Evolutionary conservation across 169 alveolate species (phyloP).

Genomic region (Plasmodium sp.): DNA sequence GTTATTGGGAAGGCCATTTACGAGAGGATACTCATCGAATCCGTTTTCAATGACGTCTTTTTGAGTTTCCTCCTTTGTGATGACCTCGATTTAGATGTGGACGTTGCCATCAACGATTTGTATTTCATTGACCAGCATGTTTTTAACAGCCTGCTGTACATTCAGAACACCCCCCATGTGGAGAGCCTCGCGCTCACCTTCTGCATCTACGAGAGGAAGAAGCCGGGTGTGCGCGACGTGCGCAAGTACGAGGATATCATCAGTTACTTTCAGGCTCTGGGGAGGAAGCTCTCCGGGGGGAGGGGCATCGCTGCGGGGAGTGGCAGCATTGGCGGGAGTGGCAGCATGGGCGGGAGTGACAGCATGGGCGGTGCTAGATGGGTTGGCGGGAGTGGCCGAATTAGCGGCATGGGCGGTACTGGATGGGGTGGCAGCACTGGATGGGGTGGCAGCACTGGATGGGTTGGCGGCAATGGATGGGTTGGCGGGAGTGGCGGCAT

Average conservation of each 20-base stretch:
- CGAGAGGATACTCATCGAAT: conserved; percentile 93
- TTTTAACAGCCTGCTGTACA: conserved; percentile 75
- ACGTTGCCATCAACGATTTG: conserved; percentile 86
- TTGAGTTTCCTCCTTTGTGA: conserved; percentile 88
- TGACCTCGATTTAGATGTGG: conserved; percentile 64
- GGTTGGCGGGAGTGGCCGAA: too few species aligned
- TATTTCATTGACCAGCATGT: conserved; percentile 66
- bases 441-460: neutral
- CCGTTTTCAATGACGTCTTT: conserved; percentile 90
- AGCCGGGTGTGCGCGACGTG: conserved; percentile 24
- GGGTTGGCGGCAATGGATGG: too few species aligned
- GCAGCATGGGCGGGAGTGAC: neutral
- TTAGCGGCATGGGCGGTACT: too few species aligned
- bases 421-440: too few species aligned
- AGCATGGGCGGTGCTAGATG: too few species aligned
- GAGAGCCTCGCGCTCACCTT: conserved; percentile 83
- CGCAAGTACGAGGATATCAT: conserved; percentile 16
- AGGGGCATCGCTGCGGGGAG: too few species aligned
- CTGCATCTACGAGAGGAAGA: conserved; percentile 53
- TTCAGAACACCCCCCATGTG: conserved; percentile 78
- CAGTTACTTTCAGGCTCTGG: conserved; percentile 13
- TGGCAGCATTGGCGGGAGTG: neutral
- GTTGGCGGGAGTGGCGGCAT: neutral
- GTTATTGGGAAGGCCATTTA: conserved; percentile 94
- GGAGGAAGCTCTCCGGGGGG: neutral